Base-by-base conservation (phyloP, 495 filamentous ascomycete species). In the Penicillium ucsense region DNA sequence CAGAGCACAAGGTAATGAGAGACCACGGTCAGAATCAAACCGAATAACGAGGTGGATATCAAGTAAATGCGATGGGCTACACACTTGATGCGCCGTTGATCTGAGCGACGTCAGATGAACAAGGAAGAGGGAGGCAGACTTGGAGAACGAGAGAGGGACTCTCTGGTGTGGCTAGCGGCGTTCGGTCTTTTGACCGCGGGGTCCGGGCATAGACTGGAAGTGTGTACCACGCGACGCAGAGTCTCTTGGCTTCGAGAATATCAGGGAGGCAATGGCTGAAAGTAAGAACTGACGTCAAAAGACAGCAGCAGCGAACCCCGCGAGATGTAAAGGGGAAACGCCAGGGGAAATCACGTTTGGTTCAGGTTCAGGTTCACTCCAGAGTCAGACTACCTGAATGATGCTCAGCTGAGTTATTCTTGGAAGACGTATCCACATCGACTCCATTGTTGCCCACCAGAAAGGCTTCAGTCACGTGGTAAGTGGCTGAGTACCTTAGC, bases 91-190 rank as follows among this genome's bases (percentile, higher is more conserved):
- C 45, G 32, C 12, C 34, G 46, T 11, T 53, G 35, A 35, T 30
- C 38, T 35, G 31, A 12, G 32, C 37, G 8, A 28, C 36, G 41
- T 12, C 41, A 5, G 27, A 32, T 43, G 31, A 31, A 43, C n/a
- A 12, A 31, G 39, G 35, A 30, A 30, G 37, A 41, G 37, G 37
- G 2, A 20, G 20, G 20, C 20, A 20, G 20, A 20, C 20, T 20
- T 20, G 20, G 1, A 20, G 20, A 20, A 20, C 20, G 20, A 20
- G 20, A 20, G 20, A 20, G 20, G 20, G 2, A 20, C 20, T 20
- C 20, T 33, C 50, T 35, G n/a, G 45, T 46, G 31, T 46, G 57
- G 59, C 56, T 57, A 62, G 52, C 59, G 59, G 54, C 50, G 53
- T 49, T 43, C 41, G 43, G 41, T 38, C 38, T 45, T 47, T 43